phyloP scores from a whole-genome alignment of 2,329 filamentous ascomycete genomes.

The Exophiala sp. region DNA sequence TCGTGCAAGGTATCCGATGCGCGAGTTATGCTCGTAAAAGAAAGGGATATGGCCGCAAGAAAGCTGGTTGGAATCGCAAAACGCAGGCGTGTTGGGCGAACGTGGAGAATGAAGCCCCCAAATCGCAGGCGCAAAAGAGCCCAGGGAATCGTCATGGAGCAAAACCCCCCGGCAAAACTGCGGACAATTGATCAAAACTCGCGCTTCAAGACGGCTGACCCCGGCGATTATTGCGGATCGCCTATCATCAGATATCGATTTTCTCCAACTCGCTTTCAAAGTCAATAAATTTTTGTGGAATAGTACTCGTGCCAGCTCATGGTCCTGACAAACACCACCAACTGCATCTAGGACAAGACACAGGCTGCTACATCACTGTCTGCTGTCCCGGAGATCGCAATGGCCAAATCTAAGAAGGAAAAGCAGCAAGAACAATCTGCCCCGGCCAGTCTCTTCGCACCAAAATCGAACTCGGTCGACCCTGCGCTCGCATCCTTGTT shows the following conservation, averaged over 20 bases:
- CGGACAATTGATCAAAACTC: neutral
- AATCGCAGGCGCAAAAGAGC: constrained; percentile 6
- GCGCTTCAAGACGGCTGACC: constrained; percentile 4
- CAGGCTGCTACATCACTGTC: neutral
- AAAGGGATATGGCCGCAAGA: neutral
- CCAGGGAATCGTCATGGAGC: constrained; percentile 3
- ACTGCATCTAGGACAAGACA: neutral
- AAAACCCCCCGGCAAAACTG: neutral
- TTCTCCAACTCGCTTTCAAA: too few relatives aligned
- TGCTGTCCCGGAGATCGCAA: neutral
- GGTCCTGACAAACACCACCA: too few relatives aligned
- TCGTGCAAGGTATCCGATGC: neutral
- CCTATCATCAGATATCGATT: too few relatives aligned
- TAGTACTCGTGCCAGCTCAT: too few relatives aligned
- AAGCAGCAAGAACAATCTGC: neutral
- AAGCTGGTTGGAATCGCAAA: constrained; percentile 2
- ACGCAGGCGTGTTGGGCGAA: constrained; percentile 14
- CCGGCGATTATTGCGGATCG: constrained; percentile 13
- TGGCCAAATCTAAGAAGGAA: constrained; percentile 15
- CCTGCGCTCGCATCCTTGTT: constrained; percentile 68
- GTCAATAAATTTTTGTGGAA: constrained; percentile 11
- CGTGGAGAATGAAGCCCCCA: constrained; percentile 16
- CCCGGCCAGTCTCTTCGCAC: neutral
- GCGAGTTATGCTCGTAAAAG: neutral
- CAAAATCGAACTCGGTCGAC: constrained; percentile 54